phyloP scores from a whole-genome alignment of 2,329 filamentous ascomycete species.

The Verticillium tricorpus region DNA sequence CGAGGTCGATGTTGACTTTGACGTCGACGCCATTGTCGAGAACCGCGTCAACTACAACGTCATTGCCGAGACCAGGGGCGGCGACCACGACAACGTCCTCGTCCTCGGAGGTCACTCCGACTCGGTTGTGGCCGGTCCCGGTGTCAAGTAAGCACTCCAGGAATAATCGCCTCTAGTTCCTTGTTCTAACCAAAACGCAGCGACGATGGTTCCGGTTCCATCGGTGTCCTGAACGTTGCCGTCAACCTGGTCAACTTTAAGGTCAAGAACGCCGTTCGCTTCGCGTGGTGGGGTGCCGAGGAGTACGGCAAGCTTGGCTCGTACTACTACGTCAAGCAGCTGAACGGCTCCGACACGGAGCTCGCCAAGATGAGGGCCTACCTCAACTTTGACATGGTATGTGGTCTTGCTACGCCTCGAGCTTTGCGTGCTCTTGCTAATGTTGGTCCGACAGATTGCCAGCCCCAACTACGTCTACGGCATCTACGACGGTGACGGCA shows the following conservation, averaged over 20 bases:
- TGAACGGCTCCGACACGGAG: constrained; percentile 37
- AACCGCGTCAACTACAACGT: constrained; percentile 45
- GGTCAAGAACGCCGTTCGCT: constrained; percentile 44
- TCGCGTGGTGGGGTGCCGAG: constrained; percentile 49
- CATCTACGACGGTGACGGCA: constrained; percentile 58
- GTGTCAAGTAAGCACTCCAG: constrained; percentile 44
- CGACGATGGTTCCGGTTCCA: constrained; percentile 55
- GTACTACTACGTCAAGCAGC: constrained; percentile 40
- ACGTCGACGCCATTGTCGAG: constrained; percentile 44
- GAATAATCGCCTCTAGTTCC: too few species aligned
- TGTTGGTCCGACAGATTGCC: constrained; percentile 26
- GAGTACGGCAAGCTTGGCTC: constrained; percentile 46
- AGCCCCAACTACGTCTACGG: constrained; percentile 46
- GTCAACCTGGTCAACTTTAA: constrained; percentile 35
- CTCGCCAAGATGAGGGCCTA: constrained; percentile 47
- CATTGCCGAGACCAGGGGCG: constrained; percentile 43
- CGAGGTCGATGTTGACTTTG: constrained; percentile 24
- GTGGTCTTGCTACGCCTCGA: not conserved
- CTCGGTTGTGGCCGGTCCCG: constrained; percentile 44
- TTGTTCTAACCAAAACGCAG: constrained; percentile 8
- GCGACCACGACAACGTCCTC: constrained; percentile 44
- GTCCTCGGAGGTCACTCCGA: constrained; percentile 44
- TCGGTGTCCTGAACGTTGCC: constrained; percentile 41
- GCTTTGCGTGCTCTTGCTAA: not conserved
- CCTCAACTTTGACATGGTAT: constrained; percentile 54